These are phyloP conservation scores for Chrysochromulina parva DNA, from an alignment of 78 protist species.

Conservation along the genomic window DNA sequence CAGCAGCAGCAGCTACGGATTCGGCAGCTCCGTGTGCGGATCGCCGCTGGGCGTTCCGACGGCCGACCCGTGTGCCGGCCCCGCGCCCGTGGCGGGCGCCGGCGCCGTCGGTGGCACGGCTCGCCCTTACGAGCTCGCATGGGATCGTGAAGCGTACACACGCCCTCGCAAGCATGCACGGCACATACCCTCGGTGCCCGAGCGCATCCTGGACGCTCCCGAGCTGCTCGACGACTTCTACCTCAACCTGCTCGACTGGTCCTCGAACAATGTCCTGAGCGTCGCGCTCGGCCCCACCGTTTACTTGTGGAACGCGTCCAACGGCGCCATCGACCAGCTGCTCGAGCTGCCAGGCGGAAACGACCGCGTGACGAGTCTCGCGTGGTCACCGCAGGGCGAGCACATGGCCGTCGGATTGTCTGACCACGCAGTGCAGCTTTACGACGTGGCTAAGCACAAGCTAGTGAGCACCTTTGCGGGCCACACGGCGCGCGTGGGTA, in stretches of 20 bases:
- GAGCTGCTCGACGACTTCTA: slow-evolving; percentile 94
- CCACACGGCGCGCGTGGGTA: slow-evolving; percentile 92
- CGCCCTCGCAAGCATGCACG: slow-evolving; percentile 32
- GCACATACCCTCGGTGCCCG: slow-evolving; percentile 75
- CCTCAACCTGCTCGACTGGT: slow-evolving; percentile 98
- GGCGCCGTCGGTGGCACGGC: no score
- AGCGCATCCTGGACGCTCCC: slow-evolving; percentile 67
- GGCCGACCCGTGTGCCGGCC: no score
- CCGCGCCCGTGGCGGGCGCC: no score
- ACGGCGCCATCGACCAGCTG: slow-evolving; percentile 80
- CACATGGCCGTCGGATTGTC: slow-evolving; percentile 95
- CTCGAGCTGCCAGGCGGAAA: slow-evolving; percentile 30
- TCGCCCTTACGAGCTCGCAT: no score
- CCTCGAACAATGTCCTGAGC: slow-evolving; percentile 81
- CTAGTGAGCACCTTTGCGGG: slow-evolving; percentile 88
- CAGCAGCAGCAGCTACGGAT: no score
- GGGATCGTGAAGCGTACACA: no score
- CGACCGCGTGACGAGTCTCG: slow-evolving; percentile 84
- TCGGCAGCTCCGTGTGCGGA: no score
- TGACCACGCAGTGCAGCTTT: slow-evolving; percentile 85
- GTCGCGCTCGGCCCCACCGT: slow-evolving; percentile 93
- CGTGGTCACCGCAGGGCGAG: slow-evolving; percentile 80
- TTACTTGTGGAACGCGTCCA: slow-evolving; percentile 97
- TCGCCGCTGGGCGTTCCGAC: no score
- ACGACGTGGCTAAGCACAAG: slow-evolving; percentile 77